Conservation (phyloP, 164 flowering plant species). For the Hamamelis virginiana region DNA sequence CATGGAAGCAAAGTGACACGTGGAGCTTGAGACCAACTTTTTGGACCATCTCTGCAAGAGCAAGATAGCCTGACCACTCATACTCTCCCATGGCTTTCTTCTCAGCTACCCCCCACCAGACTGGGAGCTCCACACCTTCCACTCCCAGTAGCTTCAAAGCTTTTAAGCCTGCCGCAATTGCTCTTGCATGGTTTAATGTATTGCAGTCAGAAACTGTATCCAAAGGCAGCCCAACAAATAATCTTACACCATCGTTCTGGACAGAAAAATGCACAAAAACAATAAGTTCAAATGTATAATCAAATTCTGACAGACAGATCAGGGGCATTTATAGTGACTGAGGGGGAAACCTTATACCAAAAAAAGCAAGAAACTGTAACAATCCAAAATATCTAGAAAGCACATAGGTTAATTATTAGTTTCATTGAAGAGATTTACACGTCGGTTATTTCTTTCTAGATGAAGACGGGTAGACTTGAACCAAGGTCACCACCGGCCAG, state of each 20-base stretch:
- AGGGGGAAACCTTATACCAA: too few species aligned
- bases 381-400: neutral
- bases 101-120: slow-evolving; percentile 96
- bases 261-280: neutral
- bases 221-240: slow-evolving; percentile 81
- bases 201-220: slow-evolving; percentile 67
- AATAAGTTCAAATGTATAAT: neutral
- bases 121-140: slow-evolving; percentile 88
- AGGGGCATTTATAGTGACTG: neutral
- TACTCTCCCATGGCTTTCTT: slow-evolving; percentile 70
- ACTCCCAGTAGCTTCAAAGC: slow-evolving; percentile 90
- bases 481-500: too few species aligned
- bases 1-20: slow-evolving; percentile 80
- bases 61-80: slow-evolving; percentile 77
- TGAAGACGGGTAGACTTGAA: too few species aligned
- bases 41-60: slow-evolving; percentile 75
- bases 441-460: too few species aligned
- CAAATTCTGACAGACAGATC: neutral
- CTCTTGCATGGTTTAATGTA: slow-evolving; percentile 59
- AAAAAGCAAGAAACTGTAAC: neutral
- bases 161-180: slow-evolving; percentile 74
- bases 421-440: too few species aligned
- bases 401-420: too few species aligned
- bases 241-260: slow-evolving; percentile 42
- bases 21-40: slow-evolving; percentile 78